phyloP scores from a whole-genome alignment of 345 rosid species.

The Psidium guajava region DNA sequence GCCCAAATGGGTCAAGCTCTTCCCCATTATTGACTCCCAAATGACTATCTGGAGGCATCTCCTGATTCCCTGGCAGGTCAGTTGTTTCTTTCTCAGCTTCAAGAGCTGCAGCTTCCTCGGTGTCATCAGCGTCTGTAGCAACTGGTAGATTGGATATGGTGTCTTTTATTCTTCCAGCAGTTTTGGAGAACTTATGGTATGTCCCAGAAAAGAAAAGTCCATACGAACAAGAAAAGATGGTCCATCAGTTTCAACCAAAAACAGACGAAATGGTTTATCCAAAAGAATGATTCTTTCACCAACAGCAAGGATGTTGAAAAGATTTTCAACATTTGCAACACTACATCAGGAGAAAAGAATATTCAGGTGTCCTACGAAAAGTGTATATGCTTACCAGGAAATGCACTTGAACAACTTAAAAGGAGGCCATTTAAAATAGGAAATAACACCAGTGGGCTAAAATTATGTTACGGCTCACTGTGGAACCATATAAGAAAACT shows the following conservation, averaged over 20 bases:
- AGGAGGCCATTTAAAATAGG: not conserved
- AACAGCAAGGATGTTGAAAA: not conserved
- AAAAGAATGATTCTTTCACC: not conserved
- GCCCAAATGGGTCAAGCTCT: conserved; percentile 91
- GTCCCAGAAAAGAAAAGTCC: not conserved
- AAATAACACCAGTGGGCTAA: not conserved
- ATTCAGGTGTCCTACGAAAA: not conserved
- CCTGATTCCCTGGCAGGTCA: conserved; percentile 16
- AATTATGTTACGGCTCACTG: not conserved
- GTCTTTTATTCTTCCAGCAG: conserved; percentile 59
- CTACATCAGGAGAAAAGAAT: not conserved
- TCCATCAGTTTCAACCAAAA: not conserved
- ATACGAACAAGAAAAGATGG: not conserved
- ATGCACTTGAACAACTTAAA: not conserved
- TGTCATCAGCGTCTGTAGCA: conserved; percentile 64
- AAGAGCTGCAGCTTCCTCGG: conserved; percentile 66
- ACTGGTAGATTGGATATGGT: conserved; percentile 56
- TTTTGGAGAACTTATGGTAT: conserved; percentile 58
- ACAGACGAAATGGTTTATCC: not conserved
- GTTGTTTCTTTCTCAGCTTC: conserved; percentile 25
- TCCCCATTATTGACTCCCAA: conserved; percentile 26
- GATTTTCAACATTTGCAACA: not conserved
- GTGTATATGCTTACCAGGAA: not conserved
- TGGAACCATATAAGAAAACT: not conserved
- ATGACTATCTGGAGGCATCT: conserved; percentile 9